A percentile compares a stretch with the other conserved stretches of the same genome.
Evolutionary conservation across 2,329 filamentous ascomycete species (phyloP).

Genomic region (Arachnomyces sp.): DNA sequence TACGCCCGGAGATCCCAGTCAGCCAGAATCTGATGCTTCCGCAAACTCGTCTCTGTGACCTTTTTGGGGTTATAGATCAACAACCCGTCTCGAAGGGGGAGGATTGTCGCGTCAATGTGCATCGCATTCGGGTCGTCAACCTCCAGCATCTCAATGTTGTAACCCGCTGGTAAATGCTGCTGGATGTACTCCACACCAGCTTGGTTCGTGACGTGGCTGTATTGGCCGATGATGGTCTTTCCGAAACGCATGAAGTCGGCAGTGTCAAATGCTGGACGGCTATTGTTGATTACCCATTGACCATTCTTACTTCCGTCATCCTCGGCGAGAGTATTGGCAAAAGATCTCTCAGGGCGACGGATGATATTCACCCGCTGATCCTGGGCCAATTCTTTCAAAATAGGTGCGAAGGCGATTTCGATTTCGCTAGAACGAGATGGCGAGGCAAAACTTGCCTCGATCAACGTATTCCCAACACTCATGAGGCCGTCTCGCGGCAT

Average conservation of each 20-base stretch:
- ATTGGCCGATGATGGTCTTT: slow-evolving; percentile 23
- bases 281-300: slow-evolving; percentile 30
- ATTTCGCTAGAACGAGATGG: slow-evolving; percentile 19
- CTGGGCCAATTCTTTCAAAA: slow-evolving; percentile 7
- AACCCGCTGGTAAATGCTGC: slow-evolving; percentile 17
- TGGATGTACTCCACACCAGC: slow-evolving; percentile 25
- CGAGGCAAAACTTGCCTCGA: slow-evolving; percentile 27
- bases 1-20: slow-evolving; percentile 24
- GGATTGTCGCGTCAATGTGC: slow-evolving; percentile 28
- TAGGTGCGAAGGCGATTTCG: slow-evolving; percentile 12
- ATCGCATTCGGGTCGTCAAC: slow-evolving; percentile 21
- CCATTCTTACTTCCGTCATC: too few relatives aligned
- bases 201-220: slow-evolving; percentile 27
- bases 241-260: slow-evolving; percentile 32
- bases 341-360: slow-evolving; percentile 13
- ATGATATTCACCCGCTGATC: slow-evolving; percentile 4
- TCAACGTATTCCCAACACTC: slow-evolving; percentile 24
- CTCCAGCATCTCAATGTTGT: slow-evolving; percentile 23
- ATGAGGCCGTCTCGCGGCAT: slow-evolving; percentile 30
- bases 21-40: slow-evolving; percentile 16
- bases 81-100: slow-evolving; percentile 21
- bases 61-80: slow-evolving; percentile 21
- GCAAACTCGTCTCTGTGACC: too few relatives aligned
- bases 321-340: slow-evolving; percentile 9
- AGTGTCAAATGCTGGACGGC: slow-evolving; percentile 26